A percentile compares a stretch with the other conserved stretches of the same genome.
These are phyloP conservation scores for Ustilago crameri DNA, from an alignment of 1,284 basidiomycete genomes.

Conservation along the genomic window DNA sequence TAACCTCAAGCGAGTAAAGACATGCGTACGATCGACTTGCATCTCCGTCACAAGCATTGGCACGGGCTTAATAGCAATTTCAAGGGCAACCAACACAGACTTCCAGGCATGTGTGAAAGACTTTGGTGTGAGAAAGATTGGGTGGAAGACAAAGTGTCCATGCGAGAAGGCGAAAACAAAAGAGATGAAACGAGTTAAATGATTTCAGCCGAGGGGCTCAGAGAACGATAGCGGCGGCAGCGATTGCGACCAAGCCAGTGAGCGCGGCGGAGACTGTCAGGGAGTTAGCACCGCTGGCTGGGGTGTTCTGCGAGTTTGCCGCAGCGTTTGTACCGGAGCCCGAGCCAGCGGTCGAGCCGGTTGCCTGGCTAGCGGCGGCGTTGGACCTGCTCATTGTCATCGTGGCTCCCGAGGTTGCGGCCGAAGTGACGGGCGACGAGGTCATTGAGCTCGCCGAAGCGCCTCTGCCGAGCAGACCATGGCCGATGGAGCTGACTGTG, in stretches of 20 bases:
- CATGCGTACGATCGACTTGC: too few relatives aligned
- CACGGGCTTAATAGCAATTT: constrained; percentile 1
- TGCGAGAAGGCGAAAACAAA: constrained; percentile 29
- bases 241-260: constrained; percentile 25
- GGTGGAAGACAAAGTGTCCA: constrained; percentile 21
- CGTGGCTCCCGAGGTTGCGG: constrained; percentile 1
- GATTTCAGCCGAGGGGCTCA: background rate
- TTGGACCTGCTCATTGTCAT: constrained; percentile 19
- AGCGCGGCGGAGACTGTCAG: constrained; percentile 22
- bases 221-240: constrained; percentile 25
- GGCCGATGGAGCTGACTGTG: constrained; percentile 22
- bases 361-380: constrained; percentile 1
- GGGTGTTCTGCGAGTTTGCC: constrained; percentile 26
- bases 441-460: constrained; percentile 13
- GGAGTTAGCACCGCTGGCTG: constrained; percentile 18
- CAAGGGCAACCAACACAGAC: background rate
- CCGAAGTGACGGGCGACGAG: background rate
- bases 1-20: constrained; percentile 12
- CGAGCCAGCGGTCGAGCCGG: constrained; percentile 3
- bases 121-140: background rate
- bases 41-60: too few relatives aligned
- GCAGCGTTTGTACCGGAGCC: constrained; percentile 6
- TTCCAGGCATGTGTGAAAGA: background rate
- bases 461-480: constrained; percentile 27
- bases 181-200: background rate